These are phyloP conservation scores for Aspergillus diversus DNA, from an alignment of 495 filamentous ascomycete species.

Conservation along the genomic window DNA sequence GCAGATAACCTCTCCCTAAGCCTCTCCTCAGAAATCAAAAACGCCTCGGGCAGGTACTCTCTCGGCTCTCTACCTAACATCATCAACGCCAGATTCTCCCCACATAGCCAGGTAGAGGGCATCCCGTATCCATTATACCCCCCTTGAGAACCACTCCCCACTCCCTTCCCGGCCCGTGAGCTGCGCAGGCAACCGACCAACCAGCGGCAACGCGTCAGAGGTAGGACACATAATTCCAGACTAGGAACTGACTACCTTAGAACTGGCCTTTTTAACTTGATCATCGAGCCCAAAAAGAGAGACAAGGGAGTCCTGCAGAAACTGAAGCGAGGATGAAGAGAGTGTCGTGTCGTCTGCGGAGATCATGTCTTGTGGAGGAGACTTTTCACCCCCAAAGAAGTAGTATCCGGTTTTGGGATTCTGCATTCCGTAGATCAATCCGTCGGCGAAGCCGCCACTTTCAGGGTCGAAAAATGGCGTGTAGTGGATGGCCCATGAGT, in stretches of 20 bases:
- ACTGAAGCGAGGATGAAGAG: not conserved
- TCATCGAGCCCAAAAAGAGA: not conserved
- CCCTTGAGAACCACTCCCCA: not conserved
- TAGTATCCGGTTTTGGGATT: constrained; percentile 50
- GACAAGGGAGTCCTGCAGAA: not conserved
- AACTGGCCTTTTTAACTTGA: not conserved
- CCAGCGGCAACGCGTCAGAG: not conserved
- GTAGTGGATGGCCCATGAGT: constrained; percentile 41
- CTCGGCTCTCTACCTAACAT: not conserved
- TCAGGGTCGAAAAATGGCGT: constrained; percentile 23
- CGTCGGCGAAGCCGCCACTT: constrained; percentile 53
- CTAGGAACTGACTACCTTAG: not conserved
- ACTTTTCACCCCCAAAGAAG: constrained; percentile 57
- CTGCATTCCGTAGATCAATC: constrained; percentile 79
- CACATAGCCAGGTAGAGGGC: not conserved
- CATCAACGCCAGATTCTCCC: not conserved
- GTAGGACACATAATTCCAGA: not conserved
- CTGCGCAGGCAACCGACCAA: not conserved
- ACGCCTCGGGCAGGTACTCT: not conserved
- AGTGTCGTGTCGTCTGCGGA: not conserved
- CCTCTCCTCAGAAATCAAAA: not conserved
- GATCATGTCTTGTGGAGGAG: not conserved
- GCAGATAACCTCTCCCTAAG: not conserved
- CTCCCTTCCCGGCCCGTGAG: not conserved
- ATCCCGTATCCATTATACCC: not conserved